Base-by-base conservation (phyloP, 176 grass and related monocot species). In the Oryza rufipogon region DNA sequence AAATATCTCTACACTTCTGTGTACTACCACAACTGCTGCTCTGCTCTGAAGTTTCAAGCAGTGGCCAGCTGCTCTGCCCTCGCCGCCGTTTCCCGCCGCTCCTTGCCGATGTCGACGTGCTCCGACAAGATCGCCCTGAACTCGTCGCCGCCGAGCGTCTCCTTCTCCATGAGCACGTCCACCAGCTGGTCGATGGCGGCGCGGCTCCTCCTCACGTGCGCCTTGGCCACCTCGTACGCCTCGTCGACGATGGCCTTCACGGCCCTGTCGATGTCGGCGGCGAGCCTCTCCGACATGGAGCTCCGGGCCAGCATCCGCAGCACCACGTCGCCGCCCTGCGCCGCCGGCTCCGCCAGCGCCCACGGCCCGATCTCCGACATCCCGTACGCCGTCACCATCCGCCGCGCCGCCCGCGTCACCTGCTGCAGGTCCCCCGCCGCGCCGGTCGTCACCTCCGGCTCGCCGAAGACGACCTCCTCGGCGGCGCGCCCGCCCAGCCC, bases 291-390 rank as follows among this genome's bases (percentile, higher is more conserved):
- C 12, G 90, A 92, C 86, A 94, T 92, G 76, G 71, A 82, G 38
- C 92, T 94, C 66, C 88, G 70, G 6, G 92, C 84, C 76, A 92
- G 76, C 95, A 97, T 97, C 81, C 92, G 93, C 71, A 97, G 15
- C 58, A 94, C 88, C 8, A 97, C 79, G 72, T 94, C 92, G 19
- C 90, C 81, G 73, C 81, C 90, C 91, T 95, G 92, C 54, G 64
- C 70, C 7, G 82, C 76, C 26, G 87, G 86, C 33, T 93, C 88
- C 3, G 45, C 67, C 78, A 95, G 80, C 84, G 84, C 39, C 95
- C 88, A 91, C 61, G 92, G 88, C 77, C 92, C 86, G 28, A 97
- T 87, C 80, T 92, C 90, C 51, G 95, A 97, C 95, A 97, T 97
- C 30, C 95, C 95, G 79, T 79, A 94, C 78, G 84, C 56, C 36